Evolutionary conservation across 768 basidiomycete genomes (phyloP), one percentile per base, ranked within the genome.

Genomic region (Lanmaoa rubissima): DNA sequence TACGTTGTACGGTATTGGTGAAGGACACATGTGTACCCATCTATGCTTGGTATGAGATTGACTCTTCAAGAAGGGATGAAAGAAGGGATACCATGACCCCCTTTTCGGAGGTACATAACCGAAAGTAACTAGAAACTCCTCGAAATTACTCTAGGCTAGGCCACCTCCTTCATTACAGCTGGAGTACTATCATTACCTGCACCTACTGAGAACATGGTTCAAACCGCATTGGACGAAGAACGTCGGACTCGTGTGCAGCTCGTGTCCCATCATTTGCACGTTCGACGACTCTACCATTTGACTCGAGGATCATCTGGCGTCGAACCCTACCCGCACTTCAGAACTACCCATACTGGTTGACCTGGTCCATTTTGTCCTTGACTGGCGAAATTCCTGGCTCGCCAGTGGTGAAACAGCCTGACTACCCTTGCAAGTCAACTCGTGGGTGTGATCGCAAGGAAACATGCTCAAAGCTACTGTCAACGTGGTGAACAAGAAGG

Each of bases 11-110:
- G 60, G 13, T 48, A 41, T 55, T 57, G 62, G 48, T 44, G 55
- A 59, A 58, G 62, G 54, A 54, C 51, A 61, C 65, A 73, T 73
- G 53, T 44, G 54, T 38, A 55, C 60, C 55, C 69, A 68, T 70
- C 54, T 59, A 53, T 58, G 49, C 52, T 52, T 17, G 59, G 35
- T 46, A 49, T 24, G 49, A 46, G 28, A n/a, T 44, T 21, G 17
- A 19, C 9, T 40, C 34, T 28, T 16, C 46, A 13, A 28, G 28
- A 28, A 24, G 21, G 21, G 21, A 24, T 24, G 3, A 19, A 12
- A 17, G 21, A 47, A 47, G n/a, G 28, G 46, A 46, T 3, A n/a
- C 28, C 6, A 35, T 2, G 13, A 48, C 47, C 47, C 46, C 46
- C 19, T 47, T 13, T 47, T 32, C 31, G 31, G 45, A 19, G 45